Percentiles rank a stretch among this genome's conserved stretches.
Conservation (phyloP, 148 eudicot species). For the Chenopodium quinoa region DNA sequence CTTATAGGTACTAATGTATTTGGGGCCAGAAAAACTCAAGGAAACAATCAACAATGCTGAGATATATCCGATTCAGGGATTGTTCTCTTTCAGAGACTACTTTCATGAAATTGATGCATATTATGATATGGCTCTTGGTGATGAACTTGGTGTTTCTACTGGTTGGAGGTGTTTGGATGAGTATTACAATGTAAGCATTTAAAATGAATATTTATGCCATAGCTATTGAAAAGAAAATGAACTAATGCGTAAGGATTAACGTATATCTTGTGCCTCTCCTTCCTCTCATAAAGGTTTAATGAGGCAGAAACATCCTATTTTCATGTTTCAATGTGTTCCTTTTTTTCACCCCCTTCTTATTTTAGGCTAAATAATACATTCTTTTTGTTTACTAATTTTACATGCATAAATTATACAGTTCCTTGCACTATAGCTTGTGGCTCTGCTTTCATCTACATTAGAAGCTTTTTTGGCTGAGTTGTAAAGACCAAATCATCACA, state of each 20-base stretch:
- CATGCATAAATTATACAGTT: background rate
- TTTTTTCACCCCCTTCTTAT: background rate
- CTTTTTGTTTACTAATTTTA: background rate
- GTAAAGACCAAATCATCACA: background rate
- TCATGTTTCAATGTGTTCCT: background rate
- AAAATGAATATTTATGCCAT: background rate
- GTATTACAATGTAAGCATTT: conserved; percentile 68
- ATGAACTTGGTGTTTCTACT: conserved; percentile 78
- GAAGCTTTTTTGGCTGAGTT: background rate
- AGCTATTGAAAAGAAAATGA: too few relatives aligned
- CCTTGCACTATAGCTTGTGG: background rate
- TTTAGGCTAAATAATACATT: background rate
- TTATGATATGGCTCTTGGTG: conserved; percentile 68
- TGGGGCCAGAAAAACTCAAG: conserved; percentile 66
- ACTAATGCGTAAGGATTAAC: background rate
- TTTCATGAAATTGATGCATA: conserved; percentile 73
- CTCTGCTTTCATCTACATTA: background rate
- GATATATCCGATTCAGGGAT: conserved; percentile 77
- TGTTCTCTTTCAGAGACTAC: conserved; percentile 68
- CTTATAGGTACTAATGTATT: conserved; percentile 66
- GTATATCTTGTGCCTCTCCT: background rate
- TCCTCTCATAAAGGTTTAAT: too few relatives aligned
- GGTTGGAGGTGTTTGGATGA: conserved; percentile 79
- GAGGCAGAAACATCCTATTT: background rate
- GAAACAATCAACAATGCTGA: conserved; percentile 77